A percentile compares a stretch with the other conserved stretches of the same genome.
These are phyloP conservation scores for Candida berthetii DNA, from an alignment of 805 yeast species.

Conservation along the genomic window DNA sequence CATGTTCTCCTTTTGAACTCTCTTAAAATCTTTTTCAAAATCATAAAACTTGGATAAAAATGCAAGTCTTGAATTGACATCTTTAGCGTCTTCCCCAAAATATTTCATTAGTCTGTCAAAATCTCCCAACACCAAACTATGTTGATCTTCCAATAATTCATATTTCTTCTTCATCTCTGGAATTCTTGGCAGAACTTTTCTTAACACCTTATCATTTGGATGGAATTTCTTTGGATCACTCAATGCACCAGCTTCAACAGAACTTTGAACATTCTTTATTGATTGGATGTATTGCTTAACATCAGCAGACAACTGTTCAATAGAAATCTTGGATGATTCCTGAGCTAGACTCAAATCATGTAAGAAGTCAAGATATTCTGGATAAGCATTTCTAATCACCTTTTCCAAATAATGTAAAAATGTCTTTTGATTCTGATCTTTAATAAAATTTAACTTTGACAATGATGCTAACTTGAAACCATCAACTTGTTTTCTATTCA, in stretches of 20 bases:
- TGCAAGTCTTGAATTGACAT: slow-evolving; percentile 54
- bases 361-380: slow-evolving; percentile 51
- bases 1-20: slow-evolving; percentile 73
- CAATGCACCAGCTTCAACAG: slow-evolving; percentile 77
- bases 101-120: slow-evolving; percentile 68
- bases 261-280: slow-evolving; percentile 63
- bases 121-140: slow-evolving; percentile 54
- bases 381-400: slow-evolving; percentile 77
- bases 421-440: slow-evolving; percentile 81
- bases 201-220: slow-evolving; percentile 71
- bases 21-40: slow-evolving; percentile 73
- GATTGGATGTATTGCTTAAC: slow-evolving; percentile 56
- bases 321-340: slow-evolving; percentile 63
- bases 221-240: slow-evolving; percentile 76
- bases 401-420: slow-evolving; percentile 91
- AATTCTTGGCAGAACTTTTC: slow-evolving; percentile 55
- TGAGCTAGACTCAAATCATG: slow-evolving; percentile 29
- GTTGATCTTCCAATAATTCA: slow-evolving; percentile 56
- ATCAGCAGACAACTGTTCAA: slow-evolving; percentile 76
- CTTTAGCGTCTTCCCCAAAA: slow-evolving; percentile 87
- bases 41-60: slow-evolving; percentile 79
- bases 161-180: slow-evolving; percentile 73
- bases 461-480: slow-evolving; percentile 91
- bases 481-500: slow-evolving; percentile 93
- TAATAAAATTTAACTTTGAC: slow-evolving; percentile 83